These are phyloP conservation scores for Tetradesmus lagerheimii DNA, from an alignment of 139 green algal genomes.

Conservation along the genomic window DNA sequence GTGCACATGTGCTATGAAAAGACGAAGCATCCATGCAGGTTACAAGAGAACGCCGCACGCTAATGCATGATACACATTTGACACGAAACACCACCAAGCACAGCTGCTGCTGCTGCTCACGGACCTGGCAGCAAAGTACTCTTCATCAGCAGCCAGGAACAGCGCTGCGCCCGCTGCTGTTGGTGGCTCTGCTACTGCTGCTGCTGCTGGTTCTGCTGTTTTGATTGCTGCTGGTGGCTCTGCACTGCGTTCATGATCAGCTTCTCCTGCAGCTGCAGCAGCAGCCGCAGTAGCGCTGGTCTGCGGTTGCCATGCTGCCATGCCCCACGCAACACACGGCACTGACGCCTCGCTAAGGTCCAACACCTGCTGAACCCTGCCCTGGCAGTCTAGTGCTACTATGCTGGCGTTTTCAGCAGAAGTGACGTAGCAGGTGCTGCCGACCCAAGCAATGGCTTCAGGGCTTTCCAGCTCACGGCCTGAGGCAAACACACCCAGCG, in stretches of 20 bases:
- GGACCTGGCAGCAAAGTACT: background rate
- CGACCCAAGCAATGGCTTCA: background rate
- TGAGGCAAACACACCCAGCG: background rate
- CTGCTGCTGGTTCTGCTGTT: background rate
- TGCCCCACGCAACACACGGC: background rate
- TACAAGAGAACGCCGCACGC: too few relatives aligned
- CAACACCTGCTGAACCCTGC: background rate
- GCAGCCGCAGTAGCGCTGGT: background rate
- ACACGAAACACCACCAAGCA: too few relatives aligned
- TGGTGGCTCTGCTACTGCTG: background rate
- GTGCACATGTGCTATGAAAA: too few relatives aligned
- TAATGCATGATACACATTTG: too few relatives aligned
- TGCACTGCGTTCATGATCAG: background rate
- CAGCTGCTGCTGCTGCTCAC: background rate
- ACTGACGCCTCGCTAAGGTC: background rate
- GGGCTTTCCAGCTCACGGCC: background rate
- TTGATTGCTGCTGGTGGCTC: background rate
- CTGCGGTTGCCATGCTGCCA: conserved; percentile 2
- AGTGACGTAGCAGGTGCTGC: background rate
- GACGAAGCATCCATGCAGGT: too few relatives aligned
- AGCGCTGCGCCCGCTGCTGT: background rate
- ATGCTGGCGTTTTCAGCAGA: background rate
- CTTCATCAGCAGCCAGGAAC: conserved; percentile 15
- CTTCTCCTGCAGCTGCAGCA: background rate
- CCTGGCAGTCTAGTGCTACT: background rate